Evolutionary conservation across 1,284 basidiomycete genomes (phyloP), one percentile per base, ranked within the genome.

Genomic region (Ganoderma resinaceum): DNA sequence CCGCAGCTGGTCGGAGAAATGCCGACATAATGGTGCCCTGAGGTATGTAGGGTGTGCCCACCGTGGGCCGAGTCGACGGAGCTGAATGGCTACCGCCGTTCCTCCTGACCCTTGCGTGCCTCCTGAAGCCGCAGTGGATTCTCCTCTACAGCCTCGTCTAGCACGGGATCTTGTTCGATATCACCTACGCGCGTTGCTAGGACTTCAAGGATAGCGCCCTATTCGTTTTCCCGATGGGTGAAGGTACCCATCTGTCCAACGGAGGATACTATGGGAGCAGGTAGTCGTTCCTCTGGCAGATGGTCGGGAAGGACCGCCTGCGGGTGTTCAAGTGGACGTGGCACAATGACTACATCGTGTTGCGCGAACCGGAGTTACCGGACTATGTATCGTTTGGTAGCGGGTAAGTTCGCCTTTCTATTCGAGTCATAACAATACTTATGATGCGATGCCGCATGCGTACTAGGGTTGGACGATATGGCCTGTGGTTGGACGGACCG

Each of bases 71-170:
- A n/a, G n/a, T n/a, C n/a, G n/a, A n/a, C n/a, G n/a, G n/a, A n/a
- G n/a, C n/a, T n/a, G n/a, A n/a, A n/a, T n/a, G n/a, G n/a, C n/a
- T n/a, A n/a, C n/a, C n/a, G n/a, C n/a, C 87, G 0, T 83, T 89
- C 70, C 83, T 99, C 1, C 95, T 97, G 0, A 90, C 95, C 0
- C 86, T 98, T 20, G 86, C 92, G 20, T 90, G 94, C 4, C 87
- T 99, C 5, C 87, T 93, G 0, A 84, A 86, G 7, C n/a, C n/a
- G n/a, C 82, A 85, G n/a, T 99, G 97, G 97, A 88, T 87, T 0
- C 84, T 99, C 3, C 81, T 98, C 1, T 99, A 98, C 81, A 97
- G 95, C 12, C 84, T 98, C 20, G 97, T 99, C 76, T 96, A 98
- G 78, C 95, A 99, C 72, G 97, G n/a, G n/a, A 96, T 97, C 59